Evolutionary conservation across 768 basidiomycete species (phyloP), one percentile per base, ranked within the genome.

Genomic region (Tremella fuciformis): DNA sequence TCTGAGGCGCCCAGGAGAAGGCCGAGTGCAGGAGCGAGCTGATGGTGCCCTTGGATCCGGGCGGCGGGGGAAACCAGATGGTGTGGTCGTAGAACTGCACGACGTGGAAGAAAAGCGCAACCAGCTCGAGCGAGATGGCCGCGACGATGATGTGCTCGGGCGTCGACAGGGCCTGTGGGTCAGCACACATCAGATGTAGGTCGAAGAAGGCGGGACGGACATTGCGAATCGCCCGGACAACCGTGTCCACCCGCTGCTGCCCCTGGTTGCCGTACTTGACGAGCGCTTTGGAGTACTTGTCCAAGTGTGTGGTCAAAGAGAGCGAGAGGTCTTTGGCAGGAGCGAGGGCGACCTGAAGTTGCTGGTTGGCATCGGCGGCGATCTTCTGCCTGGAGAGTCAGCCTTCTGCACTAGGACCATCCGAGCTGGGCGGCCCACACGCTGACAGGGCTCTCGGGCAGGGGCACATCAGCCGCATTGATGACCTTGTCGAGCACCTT

Each of bases 31-130:
- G 18, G 15, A 70, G 59, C 3, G 60, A 57, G 15, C 58, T 44
- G 52, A 71, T 51, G 8, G 69, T 59, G 3, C 65, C 67, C 18
- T 38, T 50, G 6, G 60, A 52, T 22, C 63, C 63, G 18, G 41
- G 47, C 7, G 57, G n/a, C 24, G 71, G 66, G 1, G 67, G 69
- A 63, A 68, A 73, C 53, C 62, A 69, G 53, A 69, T 50, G n/a
- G 70, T 70, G 60, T 71, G 70, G 46, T 70, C 57, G 53, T 71
- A 68, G 37, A 57, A 73, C 48, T 74, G 75, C 13, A 68, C 38
- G 26, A 74, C 62, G 55, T 66, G 61, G 18, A 50, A 18, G 16
- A 76, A 57, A 47, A 76, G 70, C 54, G 66, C 62, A 1, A 66
- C 13, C 18, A 74, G 50, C 55, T 74, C 75, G 53, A 69, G 15